Evolutionary conservation across 2,329 filamentous ascomycete species (phyloP), one percentile per base, ranked within the genome.

Genomic region (Aspergillus vadensis): DNA sequence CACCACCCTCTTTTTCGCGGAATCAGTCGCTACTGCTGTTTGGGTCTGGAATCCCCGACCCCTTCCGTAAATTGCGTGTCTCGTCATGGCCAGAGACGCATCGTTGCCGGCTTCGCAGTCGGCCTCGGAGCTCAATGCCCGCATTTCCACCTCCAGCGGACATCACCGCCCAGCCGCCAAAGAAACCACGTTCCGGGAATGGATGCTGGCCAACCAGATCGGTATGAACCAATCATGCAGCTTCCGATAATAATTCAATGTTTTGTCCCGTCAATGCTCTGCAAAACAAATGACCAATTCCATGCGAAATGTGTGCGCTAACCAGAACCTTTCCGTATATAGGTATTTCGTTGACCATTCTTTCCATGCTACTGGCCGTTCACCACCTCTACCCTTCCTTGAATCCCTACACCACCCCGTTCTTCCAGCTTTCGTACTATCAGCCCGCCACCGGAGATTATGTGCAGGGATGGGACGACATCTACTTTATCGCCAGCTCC

Each of bases 351-450:
- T 84, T 95, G 76, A 97, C 96, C 75, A 87, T 95, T 60, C 82
- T 97, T 65, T 86, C 91, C 59, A 87, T 96, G 66, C 86, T 97
- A 65, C 87, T 90, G 74, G 86, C 96, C 65, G 87, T 91, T 58
- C 92, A 97, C 79, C 80, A 88, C 69, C 88, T 89, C 72, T 92
- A 97, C 74, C 92, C 94, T 55, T 89, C 88, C 70, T 87, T 92
- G 52, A 87, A 91, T 65, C 81, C 85, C 56, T 87, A 90, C 71
- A 96, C 92, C n/a, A 83, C 85, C 71, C 95, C 93, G 69, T 97
- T 97, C 82, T 92, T 96, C 79, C 85, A 87, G 59, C 85, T 97
- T 60, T 93, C 91, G 60, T 95, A 98, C 80, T 88, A 89, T 77
- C 91, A 94, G 73, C 78, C 86, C 0, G 72, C 80, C 7, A 86